Evolutionary conservation across 345 rosid species (phyloP).

Genomic region (Melaleuca alternifolia): DNA sequence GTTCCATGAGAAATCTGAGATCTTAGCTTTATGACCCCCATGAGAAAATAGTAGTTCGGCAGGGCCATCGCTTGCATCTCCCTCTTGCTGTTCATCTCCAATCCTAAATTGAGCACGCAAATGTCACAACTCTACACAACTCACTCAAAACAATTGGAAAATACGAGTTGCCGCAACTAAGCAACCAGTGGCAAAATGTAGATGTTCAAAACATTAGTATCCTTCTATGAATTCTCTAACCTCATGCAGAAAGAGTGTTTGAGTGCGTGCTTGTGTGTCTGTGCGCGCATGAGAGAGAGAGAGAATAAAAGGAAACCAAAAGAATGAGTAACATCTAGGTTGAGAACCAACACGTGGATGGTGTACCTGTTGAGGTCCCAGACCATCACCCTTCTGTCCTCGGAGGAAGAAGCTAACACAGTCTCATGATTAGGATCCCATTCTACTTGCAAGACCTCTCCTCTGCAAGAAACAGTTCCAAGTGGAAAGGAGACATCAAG

Average conservation of each 20-base stretch:
- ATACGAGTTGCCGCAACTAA: background rate
- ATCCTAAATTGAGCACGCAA: conserved; percentile 30
- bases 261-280: background rate
- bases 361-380: conserved; percentile 92
- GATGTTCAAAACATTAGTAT: background rate
- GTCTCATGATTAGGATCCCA: conserved; percentile 98
- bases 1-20: conserved; percentile 86
- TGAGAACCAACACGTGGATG: background rate
- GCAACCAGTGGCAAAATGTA: background rate
- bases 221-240: background rate
- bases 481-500: background rate
- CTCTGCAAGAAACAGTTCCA: conserved; percentile 31
- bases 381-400: conserved; percentile 83
- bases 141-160: background rate
- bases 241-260: background rate
- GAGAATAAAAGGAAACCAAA: background rate
- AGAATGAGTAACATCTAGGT: background rate
- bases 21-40: conserved; percentile 77
- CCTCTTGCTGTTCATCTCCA: conserved; percentile 72
- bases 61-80: conserved; percentile 79
- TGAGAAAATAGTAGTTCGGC: conserved; percentile 79
- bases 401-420: conserved; percentile 86
- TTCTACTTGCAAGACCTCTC: conserved; percentile 91
- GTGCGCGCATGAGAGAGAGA: rapidly evolving
- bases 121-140: background rate